Evolutionary conservation across 129 eudicot genomes (phyloP).

Genomic region (Scalesia atractyloides): DNA sequence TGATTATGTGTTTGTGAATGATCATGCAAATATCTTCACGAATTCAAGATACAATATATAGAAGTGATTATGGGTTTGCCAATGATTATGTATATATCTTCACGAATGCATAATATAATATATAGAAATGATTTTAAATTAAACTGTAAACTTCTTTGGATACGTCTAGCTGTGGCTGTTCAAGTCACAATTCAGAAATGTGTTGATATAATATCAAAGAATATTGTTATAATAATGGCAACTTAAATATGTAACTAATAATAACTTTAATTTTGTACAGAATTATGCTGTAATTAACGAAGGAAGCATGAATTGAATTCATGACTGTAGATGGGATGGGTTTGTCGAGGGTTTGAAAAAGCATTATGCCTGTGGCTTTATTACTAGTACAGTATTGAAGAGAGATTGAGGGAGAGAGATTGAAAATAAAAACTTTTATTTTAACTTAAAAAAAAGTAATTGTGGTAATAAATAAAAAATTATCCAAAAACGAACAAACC

Average conservation of each 20-base stretch:
- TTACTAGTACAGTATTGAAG: constrained; percentile 27
- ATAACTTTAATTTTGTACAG: not conserved
- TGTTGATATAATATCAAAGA: not conserved
- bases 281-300: constrained; percentile 12
- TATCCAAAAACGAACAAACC: constrained; percentile 34
- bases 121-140: too few species aligned
- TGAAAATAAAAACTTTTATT: not conserved
- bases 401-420: constrained; percentile 4
- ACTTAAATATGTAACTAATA: too few species aligned
- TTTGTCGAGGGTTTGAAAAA: constrained; percentile 34
- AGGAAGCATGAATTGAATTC: constrained; percentile 34
- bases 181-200: too few species aligned
- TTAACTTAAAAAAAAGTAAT: not conserved
- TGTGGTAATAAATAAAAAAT: constrained; percentile 11
- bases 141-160: too few species aligned
- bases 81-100: too few species aligned
- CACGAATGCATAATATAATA: too few species aligned
- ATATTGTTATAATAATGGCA: not conserved
- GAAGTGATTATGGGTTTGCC: too few species aligned
- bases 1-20: too few species aligned
- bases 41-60: too few species aligned
- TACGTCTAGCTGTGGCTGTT: too few species aligned
- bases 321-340: constrained; percentile 36
- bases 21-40: too few species aligned
- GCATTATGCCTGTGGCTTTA: constrained; percentile 47